A percentile compares a stretch with the other conserved stretches of the same genome.
Conservation (phyloP, 441 rosid species). For the Croton laevigatus region DNA sequence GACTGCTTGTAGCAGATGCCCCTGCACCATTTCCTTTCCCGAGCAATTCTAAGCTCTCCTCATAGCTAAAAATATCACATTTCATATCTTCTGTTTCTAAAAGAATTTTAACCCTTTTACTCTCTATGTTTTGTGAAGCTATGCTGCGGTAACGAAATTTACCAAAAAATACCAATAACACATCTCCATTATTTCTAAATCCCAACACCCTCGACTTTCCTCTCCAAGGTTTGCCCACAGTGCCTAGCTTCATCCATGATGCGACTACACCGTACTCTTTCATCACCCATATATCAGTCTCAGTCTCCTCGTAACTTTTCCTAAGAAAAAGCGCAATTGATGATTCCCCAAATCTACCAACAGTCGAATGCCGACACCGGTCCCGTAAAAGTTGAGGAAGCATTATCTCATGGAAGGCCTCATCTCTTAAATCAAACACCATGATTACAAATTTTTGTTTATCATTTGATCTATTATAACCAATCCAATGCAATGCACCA, state of each 20-base stretch:
- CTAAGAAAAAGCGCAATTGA: conserved; percentile 11
- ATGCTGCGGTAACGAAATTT: too few species aligned
- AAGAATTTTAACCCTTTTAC: background rate
- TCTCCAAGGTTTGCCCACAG: background rate
- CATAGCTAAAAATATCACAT: too few species aligned
- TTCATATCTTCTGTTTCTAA: too few species aligned
- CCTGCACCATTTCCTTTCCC: background rate
- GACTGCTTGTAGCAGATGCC: background rate
- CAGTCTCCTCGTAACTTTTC: background rate
- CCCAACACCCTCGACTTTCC: conserved; percentile 16
- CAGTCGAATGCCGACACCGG: conserved; percentile 6
- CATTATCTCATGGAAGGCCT: conserved; percentile 16
- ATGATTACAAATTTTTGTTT: background rate
- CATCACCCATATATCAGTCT: conserved; percentile 21
- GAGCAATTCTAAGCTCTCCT: background rate
- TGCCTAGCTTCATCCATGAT: conserved; percentile 18
- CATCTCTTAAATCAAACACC: conserved; percentile 24
- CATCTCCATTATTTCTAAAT: conserved; percentile 15
- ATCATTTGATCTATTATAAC: too few species aligned
- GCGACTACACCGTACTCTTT: conserved; percentile 15
- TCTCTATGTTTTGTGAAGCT: background rate
- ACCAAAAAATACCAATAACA: background rate
- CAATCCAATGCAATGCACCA: background rate
- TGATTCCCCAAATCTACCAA: conserved; percentile 15
- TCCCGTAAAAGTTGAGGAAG: conserved; percentile 20